These are phyloP conservation scores for Exophiala viscosa DNA, from an alignment of 2,329 filamentous ascomycete genomes.

Conservation along the genomic window DNA sequence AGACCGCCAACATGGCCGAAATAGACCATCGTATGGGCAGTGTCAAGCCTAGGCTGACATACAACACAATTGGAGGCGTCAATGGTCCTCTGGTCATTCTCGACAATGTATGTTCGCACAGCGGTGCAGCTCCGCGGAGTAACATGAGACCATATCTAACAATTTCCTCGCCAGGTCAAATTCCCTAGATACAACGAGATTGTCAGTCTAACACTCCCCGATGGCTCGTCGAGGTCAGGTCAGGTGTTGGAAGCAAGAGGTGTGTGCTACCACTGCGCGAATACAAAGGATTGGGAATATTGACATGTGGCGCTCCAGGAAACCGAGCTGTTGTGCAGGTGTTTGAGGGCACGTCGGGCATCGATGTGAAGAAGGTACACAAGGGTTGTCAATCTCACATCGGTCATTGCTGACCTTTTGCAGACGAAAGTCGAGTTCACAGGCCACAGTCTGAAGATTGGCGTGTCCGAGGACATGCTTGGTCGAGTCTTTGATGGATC, in stretches of 20 bases:
- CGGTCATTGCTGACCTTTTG: slow-evolving; percentile 27
- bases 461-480: slow-evolving; percentile 99
- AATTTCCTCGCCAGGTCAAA: slow-evolving; percentile 67
- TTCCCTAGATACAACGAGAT: slow-evolving; percentile 97
- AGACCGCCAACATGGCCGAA: slow-evolving; percentile 30
- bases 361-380: slow-evolving; percentile 93
- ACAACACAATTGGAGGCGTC: slow-evolving; percentile 97
- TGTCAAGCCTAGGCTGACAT: slow-evolving; percentile 72
- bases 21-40: slow-evolving; percentile 46
- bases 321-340: slow-evolving; percentile 95
- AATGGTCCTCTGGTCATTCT: slow-evolving; percentile 97
- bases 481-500: slow-evolving; percentile 98
- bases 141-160: slow-evolving; percentile 22
- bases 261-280: slow-evolving; percentile 41
- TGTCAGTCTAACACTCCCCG: slow-evolving; percentile 88
- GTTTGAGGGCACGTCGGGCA: slow-evolving; percentile 93
- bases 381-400: not conserved
- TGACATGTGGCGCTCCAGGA: slow-evolving; percentile 51
- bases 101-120: slow-evolving; percentile 69
- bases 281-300: slow-evolving; percentile 5
- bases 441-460: slow-evolving; percentile 94
- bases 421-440: slow-evolving; percentile 97
- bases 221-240: slow-evolving; percentile 89
- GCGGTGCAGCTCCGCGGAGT: slow-evolving; percentile 3
- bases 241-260: slow-evolving; percentile 97